These are phyloP conservation scores for Apiospora phragmitis DNA, from an alignment of 2,329 filamentous ascomycete genomes.

Conservation along the genomic window DNA sequence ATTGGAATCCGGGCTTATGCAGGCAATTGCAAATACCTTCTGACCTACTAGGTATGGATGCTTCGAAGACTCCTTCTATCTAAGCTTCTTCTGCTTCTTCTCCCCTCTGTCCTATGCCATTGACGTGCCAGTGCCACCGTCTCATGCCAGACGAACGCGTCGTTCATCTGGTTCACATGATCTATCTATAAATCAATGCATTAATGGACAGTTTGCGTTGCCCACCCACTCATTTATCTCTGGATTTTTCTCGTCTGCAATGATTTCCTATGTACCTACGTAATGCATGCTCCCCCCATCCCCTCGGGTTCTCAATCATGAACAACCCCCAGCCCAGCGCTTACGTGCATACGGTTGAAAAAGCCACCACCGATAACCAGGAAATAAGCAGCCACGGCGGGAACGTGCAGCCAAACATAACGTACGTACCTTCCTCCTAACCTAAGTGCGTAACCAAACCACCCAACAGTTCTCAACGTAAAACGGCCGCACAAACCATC, in stretches of 20 bases:
- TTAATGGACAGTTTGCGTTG: not conserved
- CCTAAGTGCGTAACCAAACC: not conserved
- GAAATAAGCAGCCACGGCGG: not conserved
- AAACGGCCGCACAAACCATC: not conserved
- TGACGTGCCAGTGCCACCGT: not conserved
- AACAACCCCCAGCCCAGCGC: not conserved
- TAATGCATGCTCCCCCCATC: not conserved
- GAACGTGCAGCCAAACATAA: not conserved
- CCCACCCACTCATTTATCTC: not conserved
- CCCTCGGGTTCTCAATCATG: not conserved
- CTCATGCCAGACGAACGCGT: not conserved
- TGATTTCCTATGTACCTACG: not conserved
- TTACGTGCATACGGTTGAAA: not conserved
- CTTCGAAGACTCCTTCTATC: not conserved
- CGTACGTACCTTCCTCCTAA: no score
- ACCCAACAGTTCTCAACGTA: not conserved
- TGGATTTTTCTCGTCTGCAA: not conserved
- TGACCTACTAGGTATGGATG: not conserved
- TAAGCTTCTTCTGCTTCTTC: not conserved
- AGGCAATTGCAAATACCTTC: not conserved
- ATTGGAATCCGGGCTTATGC: not conserved
- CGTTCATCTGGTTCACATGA: slow-evolving; percentile 3
- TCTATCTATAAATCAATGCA: not conserved
- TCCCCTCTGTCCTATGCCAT: not conserved
- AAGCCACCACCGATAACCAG: not conserved